Conservation (phyloP, 2,329 filamentous ascomycete species). For the Trichoderma sp. region DNA sequence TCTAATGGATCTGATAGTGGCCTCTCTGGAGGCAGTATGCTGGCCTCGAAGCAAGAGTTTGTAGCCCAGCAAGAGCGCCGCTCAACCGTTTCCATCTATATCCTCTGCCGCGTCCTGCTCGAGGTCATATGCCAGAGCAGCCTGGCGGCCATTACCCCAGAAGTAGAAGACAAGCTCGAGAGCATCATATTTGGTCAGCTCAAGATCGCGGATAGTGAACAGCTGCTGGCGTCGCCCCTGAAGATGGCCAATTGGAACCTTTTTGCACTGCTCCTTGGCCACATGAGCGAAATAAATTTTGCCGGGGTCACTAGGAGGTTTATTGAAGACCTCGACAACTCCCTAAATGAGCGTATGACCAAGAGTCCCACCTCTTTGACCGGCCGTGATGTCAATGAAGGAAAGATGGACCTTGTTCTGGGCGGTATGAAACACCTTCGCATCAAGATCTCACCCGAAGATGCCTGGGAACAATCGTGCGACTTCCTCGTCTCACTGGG, state of each 20-base stretch:
- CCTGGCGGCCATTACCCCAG: slow-evolving; percentile 74
- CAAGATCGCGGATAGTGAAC: slow-evolving; percentile 80
- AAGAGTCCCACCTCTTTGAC: slow-evolving; percentile 60
- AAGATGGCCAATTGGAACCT: slow-evolving; percentile 95
- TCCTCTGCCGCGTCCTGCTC: slow-evolving; percentile 87
- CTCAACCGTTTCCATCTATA: slow-evolving; percentile 92
- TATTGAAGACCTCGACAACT: slow-evolving; percentile 72
- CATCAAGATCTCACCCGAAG: slow-evolving; percentile 68
- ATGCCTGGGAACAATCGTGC: slow-evolving; percentile 81
- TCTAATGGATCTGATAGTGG: slow-evolving; percentile 29
- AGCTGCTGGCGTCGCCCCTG: slow-evolving; percentile 71
- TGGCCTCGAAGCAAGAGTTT: slow-evolving; percentile 61
- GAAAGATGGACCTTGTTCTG: slow-evolving; percentile 80
- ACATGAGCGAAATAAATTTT: slow-evolving; percentile 94
- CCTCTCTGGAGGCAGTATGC: slow-evolving; percentile 36
- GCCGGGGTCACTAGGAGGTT: slow-evolving; percentile 78
- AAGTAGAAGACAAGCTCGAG: slow-evolving; percentile 92
- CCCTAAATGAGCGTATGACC: slow-evolving; percentile 69
- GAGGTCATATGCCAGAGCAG: slow-evolving; percentile 92
- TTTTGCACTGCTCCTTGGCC: slow-evolving; percentile 87
- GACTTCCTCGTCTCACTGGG: slow-evolving; percentile 82
- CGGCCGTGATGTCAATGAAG: slow-evolving; percentile 65
- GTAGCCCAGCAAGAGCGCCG: slow-evolving; percentile 79
- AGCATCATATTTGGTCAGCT: slow-evolving; percentile 96
- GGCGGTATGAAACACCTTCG: slow-evolving; percentile 88